A percentile compares a stretch with the other conserved stretches of the same genome.
Evolutionary conservation across 140 eudicot genomes (phyloP).

Genomic region (Erigeron philadelphicus): DNA sequence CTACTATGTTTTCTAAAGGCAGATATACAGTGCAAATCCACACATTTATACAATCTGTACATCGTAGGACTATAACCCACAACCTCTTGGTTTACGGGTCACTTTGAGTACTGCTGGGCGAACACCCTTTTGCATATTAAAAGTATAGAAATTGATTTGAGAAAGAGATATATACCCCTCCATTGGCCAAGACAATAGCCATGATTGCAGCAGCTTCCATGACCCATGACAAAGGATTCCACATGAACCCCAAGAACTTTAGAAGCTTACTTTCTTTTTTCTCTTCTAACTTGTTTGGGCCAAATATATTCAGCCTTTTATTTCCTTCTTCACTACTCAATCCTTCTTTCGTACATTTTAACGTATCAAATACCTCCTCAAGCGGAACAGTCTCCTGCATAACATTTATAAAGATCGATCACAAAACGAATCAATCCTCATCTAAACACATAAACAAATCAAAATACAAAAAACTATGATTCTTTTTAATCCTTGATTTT

Average conservation of each 20-base stretch:
- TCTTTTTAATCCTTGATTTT: background rate
- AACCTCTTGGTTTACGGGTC: too few relatives aligned
- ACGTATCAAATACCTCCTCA: conserved; percentile 61
- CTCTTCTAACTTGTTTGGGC: conserved; percentile 88
- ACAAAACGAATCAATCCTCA: background rate
- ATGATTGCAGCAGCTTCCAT: conserved; percentile 88
- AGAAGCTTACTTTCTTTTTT: conserved; percentile 69
- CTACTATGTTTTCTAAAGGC: too few relatives aligned
- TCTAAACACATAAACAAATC: conserved; percentile 1
- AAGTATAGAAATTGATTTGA: background rate
- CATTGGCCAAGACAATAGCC: conserved; percentile 86
- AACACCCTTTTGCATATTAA: too few relatives aligned
- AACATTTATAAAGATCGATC: background rate
- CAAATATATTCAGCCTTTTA: conserved; percentile 54
- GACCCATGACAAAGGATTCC: conserved; percentile 97
- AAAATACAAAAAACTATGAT: background rate
- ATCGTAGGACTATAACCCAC: too few relatives aligned
- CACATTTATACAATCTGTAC: too few relatives aligned
- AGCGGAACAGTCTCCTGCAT: conserved; percentile 64
- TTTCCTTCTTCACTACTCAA: conserved; percentile 56
- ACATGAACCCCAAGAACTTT: conserved; percentile 82
- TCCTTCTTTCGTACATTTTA: conserved; percentile 62
- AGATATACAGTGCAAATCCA: too few relatives aligned
- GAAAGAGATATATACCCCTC: conserved; percentile 46
- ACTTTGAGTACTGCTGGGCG: too few relatives aligned